phyloP scores from a whole-genome alignment of 177 flowering plant species.

The Vitis hybrid region DNA sequence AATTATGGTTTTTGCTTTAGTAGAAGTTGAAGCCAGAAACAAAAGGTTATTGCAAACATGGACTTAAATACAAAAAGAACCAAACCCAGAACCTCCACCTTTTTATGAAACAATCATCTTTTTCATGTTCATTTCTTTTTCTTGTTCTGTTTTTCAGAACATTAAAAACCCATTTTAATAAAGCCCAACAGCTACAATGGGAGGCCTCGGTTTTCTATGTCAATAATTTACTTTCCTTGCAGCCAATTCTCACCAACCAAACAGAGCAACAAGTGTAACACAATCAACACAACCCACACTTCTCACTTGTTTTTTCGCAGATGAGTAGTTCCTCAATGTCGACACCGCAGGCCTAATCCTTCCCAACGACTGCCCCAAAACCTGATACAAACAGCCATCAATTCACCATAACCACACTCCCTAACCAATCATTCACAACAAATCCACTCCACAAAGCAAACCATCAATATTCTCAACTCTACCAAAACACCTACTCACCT shows the following conservation, averaged over 20 bases:
- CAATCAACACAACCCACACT: background rate
- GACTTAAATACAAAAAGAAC: no score
- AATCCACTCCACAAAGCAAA: background rate
- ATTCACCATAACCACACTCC: background rate
- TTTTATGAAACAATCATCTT: no score
- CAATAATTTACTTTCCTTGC: background rate
- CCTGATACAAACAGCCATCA: background rate
- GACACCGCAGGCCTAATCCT: conserved; percentile 31
- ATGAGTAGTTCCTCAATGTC: conserved; percentile 37
- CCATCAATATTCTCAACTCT: background rate
- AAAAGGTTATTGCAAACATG: no score
- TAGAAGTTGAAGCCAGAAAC: no score
- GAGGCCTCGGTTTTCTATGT: background rate
- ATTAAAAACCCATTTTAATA: no score
- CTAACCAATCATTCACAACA: background rate
- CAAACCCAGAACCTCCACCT: no score
- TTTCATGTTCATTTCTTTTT: no score
- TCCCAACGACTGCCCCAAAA: conserved; percentile 26
- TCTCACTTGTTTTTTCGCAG: conserved; percentile 54
- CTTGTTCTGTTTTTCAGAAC: no score
- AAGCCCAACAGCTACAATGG: background rate
- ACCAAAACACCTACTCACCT: conserved; percentile 28
- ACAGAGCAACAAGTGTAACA: background rate
- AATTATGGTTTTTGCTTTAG: no score
- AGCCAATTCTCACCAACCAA: background rate